Base-by-base conservation (phyloP, 2,329 filamentous ascomycete species). In the Colletotrichum sidae region DNA sequence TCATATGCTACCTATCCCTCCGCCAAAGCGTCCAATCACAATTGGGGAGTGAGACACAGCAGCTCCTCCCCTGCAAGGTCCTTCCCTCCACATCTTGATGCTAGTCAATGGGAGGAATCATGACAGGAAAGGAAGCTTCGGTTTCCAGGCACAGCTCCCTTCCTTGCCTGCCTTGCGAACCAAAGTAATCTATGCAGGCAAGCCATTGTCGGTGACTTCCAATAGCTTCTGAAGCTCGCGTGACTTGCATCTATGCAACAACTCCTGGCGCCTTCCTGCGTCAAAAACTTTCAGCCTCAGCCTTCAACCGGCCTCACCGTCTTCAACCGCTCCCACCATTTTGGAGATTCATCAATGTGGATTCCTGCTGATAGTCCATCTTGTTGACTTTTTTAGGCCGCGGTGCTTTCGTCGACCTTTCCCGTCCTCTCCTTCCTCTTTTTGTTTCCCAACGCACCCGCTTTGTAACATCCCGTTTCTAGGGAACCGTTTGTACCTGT, bases 301-400 rank as follows among this genome's bases (percentile, higher is more conserved):
- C 45, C 15, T 61, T 6, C 17, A 35, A n/a, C 39, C 44, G 57
- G 33, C 34, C 54, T 49, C 33, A n/a, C 37, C 25, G 13, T 15
- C 37, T 39, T 15, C 34, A 15, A 34, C n/a, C 33, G 12, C 45
- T 12, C 46, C 37, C 38, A 63, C n/a, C 47, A 58, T 62, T 45
- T 15, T 52, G 45, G 47, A 56, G 62, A 37, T 41, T 41, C 41
- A 61, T n/a, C 47, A 11, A n/a, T 35, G 35, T 12, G 25, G 39
- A 17, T 41, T 62, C 9, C 35, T 51, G 39, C 46, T 65, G 25
- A 8, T 34, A 5, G 8, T 42, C 34, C 2, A 45, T n/a, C 8
- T 38, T 50, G 35, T 25, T 37, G 50, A 45, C 13, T 11, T n/a
- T 44, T n/a, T 50, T 44, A 17, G 8, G n/a, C 44, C 9, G 25